Evolutionary conservation across 257 asterid species (phyloP).

Genomic region (Gentiana macrophylla): DNA sequence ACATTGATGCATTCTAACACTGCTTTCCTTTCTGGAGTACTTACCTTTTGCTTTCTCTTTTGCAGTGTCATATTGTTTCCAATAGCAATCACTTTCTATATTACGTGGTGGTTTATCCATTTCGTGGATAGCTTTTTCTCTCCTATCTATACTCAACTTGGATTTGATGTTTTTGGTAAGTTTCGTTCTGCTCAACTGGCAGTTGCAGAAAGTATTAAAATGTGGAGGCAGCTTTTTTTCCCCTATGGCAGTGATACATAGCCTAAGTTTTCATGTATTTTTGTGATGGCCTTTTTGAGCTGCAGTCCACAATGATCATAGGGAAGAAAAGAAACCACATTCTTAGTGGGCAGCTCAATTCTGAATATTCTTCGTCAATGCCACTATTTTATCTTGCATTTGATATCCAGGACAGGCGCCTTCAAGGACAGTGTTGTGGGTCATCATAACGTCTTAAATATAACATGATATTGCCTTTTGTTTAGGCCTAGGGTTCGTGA

Average conservation of each 20-base stretch:
- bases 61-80: conserved; percentile 73
- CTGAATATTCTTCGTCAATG: too few relatives aligned
- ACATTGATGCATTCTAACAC: too few relatives aligned
- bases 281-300: too few relatives aligned
- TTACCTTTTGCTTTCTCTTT: conserved; percentile 9
- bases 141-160: conserved; percentile 60
- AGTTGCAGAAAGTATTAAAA: too few relatives aligned
- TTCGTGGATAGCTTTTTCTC: conserved; percentile 73
- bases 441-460: not conserved
- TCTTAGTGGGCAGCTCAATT: too few relatives aligned
- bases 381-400: not conserved
- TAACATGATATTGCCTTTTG: conserved; percentile 5
- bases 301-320: too few relatives aligned
- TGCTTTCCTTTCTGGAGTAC: conserved; percentile 1
- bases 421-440: not conserved
- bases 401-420: not conserved
- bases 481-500: conserved; percentile 66
- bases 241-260: too few relatives aligned
- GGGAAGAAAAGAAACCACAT: too few relatives aligned
- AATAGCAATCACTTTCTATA: conserved; percentile 58
- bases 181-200: not conserved
- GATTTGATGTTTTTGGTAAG: conserved; percentile 62
- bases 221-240: too few relatives aligned
- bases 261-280: too few relatives aligned
- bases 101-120: conserved; percentile 82